Conservation (phyloP, 2,329 filamentous ascomycete genomes). For the Cladosporium austrohemisphaericum region DNA sequence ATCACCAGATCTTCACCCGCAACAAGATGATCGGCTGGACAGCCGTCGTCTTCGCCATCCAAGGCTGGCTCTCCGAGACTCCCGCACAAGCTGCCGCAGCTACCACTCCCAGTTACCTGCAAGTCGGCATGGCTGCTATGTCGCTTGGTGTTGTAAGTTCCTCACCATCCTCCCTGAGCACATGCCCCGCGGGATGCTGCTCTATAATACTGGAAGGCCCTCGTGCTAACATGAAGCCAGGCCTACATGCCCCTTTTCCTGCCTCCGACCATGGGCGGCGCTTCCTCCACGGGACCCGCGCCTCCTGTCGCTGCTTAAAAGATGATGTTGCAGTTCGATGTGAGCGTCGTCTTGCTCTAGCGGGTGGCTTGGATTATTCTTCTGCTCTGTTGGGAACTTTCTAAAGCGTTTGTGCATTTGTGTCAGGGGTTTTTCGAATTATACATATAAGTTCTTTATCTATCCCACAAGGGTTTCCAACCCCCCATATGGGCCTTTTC, state of each 20-base stretch:
- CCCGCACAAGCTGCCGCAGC: constrained; percentile 61
- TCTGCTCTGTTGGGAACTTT: background rate
- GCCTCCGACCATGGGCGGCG: constrained; percentile 47
- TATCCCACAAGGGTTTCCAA: background rate
- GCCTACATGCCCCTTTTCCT: constrained; percentile 64
- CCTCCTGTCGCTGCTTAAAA: constrained; percentile 9
- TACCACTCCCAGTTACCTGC: constrained; percentile 68
- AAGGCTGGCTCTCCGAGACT: constrained; percentile 75
- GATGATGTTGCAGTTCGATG: background rate
- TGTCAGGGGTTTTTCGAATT: background rate
- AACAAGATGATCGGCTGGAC: constrained; percentile 65
- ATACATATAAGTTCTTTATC: constrained; percentile 1
- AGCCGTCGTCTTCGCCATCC: constrained; percentile 68
- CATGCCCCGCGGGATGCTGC: background rate
- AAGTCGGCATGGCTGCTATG: constrained; percentile 68
- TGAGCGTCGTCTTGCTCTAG: background rate
- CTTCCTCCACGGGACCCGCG: constrained; percentile 6
- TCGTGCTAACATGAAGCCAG: constrained; percentile 27
- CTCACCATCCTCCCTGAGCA: background rate
- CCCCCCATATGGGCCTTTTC: background rate
- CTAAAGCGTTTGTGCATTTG: constrained; percentile 13
- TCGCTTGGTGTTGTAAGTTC: constrained; percentile 45
- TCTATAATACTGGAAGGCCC: background rate
- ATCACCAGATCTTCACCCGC: constrained; percentile 21
- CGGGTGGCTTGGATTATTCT: no score